Base-by-base conservation (phyloP, 768 basidiomycete species). In the Collybia sordida region DNA sequence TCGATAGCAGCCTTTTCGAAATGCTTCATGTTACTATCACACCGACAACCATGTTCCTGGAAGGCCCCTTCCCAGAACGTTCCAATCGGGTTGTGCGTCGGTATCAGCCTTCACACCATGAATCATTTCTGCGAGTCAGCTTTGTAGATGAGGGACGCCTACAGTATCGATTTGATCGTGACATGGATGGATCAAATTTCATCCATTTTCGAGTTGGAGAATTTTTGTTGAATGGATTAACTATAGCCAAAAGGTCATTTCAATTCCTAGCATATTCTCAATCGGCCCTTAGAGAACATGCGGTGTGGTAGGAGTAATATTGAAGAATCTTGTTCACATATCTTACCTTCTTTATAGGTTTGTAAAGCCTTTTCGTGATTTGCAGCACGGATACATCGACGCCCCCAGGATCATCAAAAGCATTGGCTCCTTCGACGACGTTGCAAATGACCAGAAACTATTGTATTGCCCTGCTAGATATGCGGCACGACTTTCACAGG, bases 201-300 rank as follows among this genome's bases (percentile, higher is more conserved):
- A 72, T 85, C 46, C 60, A 65, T 22, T 46, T 59, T 2, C 74
- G 83, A 28, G 70, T 85, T 15, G 79, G 80, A 1, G 57, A 66
- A 11, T 58, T 73, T 34, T 59, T 82, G 23, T 61, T 77, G 14
- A 47, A 70, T 1, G 83, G 82, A 0, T 58, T 88, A n/a, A 59
- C 34, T 3, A 73, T 90, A 27, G 83, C 79, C 2, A 77, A 79
- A 1, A 70, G 80, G 28, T 58, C 60, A 7, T 89, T 87, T 57
- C 53, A 74, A 0, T 88, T 88, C 58, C 71, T 90, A 12, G 87
- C 83, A 0, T 89, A 88, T 64, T 88, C 86, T 0, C 83, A 83
- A 57, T 88, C 86, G 3, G 84, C 88, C 0, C 67, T 89, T n/a
- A 86, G 83, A 53, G 80, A 84, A 42, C 81, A 83, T 53, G 66